These are phyloP conservation scores for Hypsizygus ulmarius DNA, from an alignment of 1,284 basidiomycete species.

Conservation along the genomic window DNA sequence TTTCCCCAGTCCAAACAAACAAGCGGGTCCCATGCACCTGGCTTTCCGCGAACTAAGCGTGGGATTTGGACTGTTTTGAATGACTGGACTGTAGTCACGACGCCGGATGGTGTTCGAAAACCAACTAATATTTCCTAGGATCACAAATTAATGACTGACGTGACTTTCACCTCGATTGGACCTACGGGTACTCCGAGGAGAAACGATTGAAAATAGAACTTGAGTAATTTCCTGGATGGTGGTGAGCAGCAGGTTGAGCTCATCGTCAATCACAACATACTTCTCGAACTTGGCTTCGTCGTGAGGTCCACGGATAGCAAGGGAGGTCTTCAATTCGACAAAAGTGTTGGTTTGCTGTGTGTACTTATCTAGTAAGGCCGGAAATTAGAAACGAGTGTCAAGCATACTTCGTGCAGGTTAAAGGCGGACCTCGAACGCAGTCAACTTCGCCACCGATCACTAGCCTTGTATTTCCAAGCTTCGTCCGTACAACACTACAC, in stretches of 20 bases:
- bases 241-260: slow-evolving; percentile 7
- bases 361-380: slow-evolving; percentile 45
- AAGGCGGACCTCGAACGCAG: slow-evolving; percentile 72
- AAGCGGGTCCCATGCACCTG: slow-evolving; percentile 75
- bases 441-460: slow-evolving; percentile 95
- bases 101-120: slow-evolving; percentile 81
- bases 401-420: slow-evolving; percentile 7
- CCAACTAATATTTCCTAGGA: slow-evolving; percentile 86
- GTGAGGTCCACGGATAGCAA: slow-evolving; percentile 65
- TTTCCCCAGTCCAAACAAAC: slow-evolving; percentile 76
- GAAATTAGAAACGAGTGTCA: slow-evolving; percentile 4
- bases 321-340: slow-evolving; percentile 93
- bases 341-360: slow-evolving; percentile 61
- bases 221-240: slow-evolving; percentile 75
- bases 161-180: slow-evolving; percentile 11
- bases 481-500: slow-evolving; percentile 92
- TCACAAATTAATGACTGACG: slow-evolving; percentile 1
- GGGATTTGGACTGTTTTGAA: slow-evolving; percentile 76
- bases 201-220: slow-evolving; percentile 96
- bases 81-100: slow-evolving; percentile 56
- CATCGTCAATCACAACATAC: slow-evolving; percentile 39
- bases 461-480: slow-evolving; percentile 77
- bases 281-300: slow-evolving; percentile 83
- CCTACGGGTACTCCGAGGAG: slow-evolving; percentile 86
- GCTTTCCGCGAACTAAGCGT: slow-evolving; percentile 70